Evolutionary conservation across 371 early-diverging fungal genomes (phyloP).

Genomic region (Haplosporangium sp.): DNA sequence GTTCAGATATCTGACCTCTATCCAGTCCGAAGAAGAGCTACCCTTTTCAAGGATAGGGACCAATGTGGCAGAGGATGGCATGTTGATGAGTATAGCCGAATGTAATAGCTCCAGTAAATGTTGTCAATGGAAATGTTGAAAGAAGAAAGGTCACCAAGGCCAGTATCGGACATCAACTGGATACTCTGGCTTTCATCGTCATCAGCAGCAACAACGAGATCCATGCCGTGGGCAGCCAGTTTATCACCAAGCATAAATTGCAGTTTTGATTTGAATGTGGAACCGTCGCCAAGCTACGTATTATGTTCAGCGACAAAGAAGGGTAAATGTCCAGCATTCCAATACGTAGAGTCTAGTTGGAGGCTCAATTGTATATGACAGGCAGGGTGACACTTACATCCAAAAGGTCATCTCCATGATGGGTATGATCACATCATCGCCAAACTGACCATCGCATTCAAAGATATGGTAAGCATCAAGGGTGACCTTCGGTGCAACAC

Average conservation of each 20-base stretch:
- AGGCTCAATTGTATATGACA: too few species aligned
- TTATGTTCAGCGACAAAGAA: too few species aligned
- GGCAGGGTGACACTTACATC: constrained; percentile 37
- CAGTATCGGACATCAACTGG: constrained; percentile 67
- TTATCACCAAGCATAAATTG: constrained; percentile 49
- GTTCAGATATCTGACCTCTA: too few species aligned
- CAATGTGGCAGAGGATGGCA: too few species aligned
- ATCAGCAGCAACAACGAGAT: constrained; percentile 68
- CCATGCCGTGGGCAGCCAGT: constrained; percentile 53
- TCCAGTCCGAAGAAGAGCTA: too few species aligned
- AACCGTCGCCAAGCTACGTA: constrained; percentile 69
- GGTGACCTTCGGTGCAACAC: constrained; percentile 69
- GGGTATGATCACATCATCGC: constrained; percentile 64
- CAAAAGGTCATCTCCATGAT: constrained; percentile 67
- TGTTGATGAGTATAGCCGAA: too few species aligned
- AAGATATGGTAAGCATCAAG: constrained; percentile 67
- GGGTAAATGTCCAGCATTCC: too few species aligned
- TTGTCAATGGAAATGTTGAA: constrained; percentile 78
- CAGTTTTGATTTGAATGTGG: constrained; percentile 56
- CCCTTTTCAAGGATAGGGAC: too few species aligned
- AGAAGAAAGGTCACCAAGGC: constrained; percentile 65
- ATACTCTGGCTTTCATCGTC: constrained; percentile 76
- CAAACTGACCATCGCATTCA: constrained; percentile 65
- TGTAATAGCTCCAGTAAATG: constrained; percentile 37
- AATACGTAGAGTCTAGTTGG: too few species aligned